phyloP scores from a whole-genome alignment of 2,329 filamentous ascomycete genomes.

The Plenodomus tracheiphilus region DNA sequence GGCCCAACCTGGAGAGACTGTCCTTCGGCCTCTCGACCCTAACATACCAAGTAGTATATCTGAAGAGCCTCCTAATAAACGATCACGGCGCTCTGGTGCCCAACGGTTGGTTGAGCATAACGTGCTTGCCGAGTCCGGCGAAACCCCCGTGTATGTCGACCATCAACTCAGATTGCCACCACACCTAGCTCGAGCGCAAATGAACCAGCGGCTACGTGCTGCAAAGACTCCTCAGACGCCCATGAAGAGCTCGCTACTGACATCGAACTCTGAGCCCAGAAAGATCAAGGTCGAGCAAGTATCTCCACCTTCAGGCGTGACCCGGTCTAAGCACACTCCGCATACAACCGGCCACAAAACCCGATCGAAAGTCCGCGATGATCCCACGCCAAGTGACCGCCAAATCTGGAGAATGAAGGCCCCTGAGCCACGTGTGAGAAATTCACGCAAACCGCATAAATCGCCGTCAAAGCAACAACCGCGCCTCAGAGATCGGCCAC shows the following conservation, averaged over 20 bases:
- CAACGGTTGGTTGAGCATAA: slow-evolving; percentile 13
- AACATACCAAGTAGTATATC: slow-evolving; percentile 23
- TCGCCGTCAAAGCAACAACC: slow-evolving; percentile 8
- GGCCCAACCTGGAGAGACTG: slow-evolving; percentile 2
- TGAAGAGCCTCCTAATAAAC: slow-evolving; percentile 24
- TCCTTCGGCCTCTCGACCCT: slow-evolving; percentile 29
- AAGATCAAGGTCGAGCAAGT: slow-evolving; percentile 21
- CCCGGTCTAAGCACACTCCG: slow-evolving; percentile 8
- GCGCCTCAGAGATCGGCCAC: slow-evolving; percentile 57
- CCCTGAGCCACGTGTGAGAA: slow-evolving; percentile 11
- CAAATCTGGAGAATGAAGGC: slow-evolving; percentile 25
- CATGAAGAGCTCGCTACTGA: slow-evolving; percentile 8
- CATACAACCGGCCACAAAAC: slow-evolving; percentile 5
- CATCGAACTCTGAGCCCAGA: slow-evolving; percentile 9
- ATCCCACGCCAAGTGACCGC: slow-evolving; percentile 20
- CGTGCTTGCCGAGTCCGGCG: slow-evolving; percentile 33
- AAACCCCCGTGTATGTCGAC: slow-evolving; percentile 19
- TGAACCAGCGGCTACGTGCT: slow-evolving; percentile 27
- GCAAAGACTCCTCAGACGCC: slow-evolving; percentile 17
- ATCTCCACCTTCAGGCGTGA: slow-evolving; percentile 13
- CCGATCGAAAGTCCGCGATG: slow-evolving; percentile 7
- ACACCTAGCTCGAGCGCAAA: slow-evolving; percentile 25
- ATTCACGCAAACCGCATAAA: slow-evolving; percentile 7
- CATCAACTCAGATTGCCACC: slow-evolving; percentile 22
- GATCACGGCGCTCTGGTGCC: slow-evolving; percentile 13